Conservation (phyloP, 139 green algal species). For the Coccomyxa sp. region DNA sequence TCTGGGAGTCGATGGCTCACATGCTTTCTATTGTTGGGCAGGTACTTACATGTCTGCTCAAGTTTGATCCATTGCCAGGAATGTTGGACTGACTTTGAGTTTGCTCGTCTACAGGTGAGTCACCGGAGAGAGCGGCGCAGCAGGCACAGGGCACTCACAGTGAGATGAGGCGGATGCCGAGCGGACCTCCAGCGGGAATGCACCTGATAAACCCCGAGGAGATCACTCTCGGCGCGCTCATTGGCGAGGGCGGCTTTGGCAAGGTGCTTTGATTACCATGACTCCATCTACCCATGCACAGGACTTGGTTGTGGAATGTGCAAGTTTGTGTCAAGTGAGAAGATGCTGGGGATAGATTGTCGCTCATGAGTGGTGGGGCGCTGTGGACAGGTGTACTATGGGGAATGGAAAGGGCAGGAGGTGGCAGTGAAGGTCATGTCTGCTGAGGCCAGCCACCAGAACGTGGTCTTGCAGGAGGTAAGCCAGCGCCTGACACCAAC, state of each 20-base stretch:
- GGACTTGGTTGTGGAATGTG: background rate
- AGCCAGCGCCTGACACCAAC: background rate
- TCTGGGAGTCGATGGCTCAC: too few species aligned
- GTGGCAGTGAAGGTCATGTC: slow-evolving; percentile 60
- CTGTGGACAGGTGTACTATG: slow-evolving; percentile 50
- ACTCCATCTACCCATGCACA: background rate
- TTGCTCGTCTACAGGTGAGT: too few species aligned
- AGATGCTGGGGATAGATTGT: background rate
- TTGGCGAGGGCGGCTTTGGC: slow-evolving; percentile 61
- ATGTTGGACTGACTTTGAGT: too few species aligned
- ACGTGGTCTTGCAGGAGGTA: slow-evolving; percentile 1
- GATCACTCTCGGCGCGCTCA: slow-evolving; percentile 42
- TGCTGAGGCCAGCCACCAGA: slow-evolving; percentile 3
- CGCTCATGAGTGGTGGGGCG: background rate
- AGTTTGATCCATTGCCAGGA: too few species aligned
- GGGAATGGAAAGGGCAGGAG: slow-evolving; percentile 27
- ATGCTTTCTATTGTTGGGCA: too few species aligned
- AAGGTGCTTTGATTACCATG: slow-evolving; percentile 24
- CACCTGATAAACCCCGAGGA: slow-evolving; percentile 15
- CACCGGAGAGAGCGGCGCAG: background rate
- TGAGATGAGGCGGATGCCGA: too few species aligned
- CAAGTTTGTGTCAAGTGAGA: background rate
- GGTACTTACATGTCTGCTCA: too few species aligned
- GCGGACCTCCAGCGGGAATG: too few species aligned
- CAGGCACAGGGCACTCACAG: background rate